Percentiles rank a stretch among this genome's conserved stretches.
Evolutionary conservation across 306 rosid genomes (phyloP).

Genomic region (Cucurbita moschata): DNA sequence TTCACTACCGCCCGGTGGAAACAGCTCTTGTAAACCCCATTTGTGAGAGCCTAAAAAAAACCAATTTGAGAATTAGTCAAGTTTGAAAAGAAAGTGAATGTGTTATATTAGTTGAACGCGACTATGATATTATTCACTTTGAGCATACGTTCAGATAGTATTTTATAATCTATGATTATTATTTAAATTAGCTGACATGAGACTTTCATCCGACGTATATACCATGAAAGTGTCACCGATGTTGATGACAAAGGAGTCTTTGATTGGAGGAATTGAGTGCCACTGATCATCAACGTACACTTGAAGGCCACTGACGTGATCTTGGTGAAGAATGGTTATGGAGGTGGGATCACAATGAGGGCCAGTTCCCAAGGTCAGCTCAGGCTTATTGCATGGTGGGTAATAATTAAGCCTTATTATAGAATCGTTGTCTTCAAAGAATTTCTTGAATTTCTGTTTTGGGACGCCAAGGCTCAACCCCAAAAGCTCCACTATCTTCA

Average conservation of each 20-base stretch:
- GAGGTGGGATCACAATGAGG: slow-evolving; percentile 11
- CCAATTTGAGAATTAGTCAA: too few relatives aligned
- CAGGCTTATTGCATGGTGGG: not conserved
- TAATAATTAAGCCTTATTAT: slow-evolving; percentile 3
- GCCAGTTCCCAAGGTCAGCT: not conserved
- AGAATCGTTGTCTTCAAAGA: not conserved
- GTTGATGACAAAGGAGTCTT: not conserved
- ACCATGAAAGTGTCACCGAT: slow-evolving; percentile 10
- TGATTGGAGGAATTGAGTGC: not conserved
- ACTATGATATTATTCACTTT: too few relatives aligned
- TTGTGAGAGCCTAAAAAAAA: not conserved
- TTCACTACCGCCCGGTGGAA: slow-evolving; percentile 2
- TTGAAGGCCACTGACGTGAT: slow-evolving; percentile 1
- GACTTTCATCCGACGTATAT: too few relatives aligned
- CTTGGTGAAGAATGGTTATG: slow-evolving; percentile 10
- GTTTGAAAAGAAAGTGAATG: too few relatives aligned
- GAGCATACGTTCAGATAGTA: too few relatives aligned
- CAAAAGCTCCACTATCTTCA: not conserved
- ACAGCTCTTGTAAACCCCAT: slow-evolving; percentile 8
- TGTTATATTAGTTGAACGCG: too few relatives aligned
- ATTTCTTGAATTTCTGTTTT: not conserved
- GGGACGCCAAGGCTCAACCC: not conserved
- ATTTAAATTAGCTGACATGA: too few relatives aligned
- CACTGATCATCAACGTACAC: slow-evolving; percentile 1
- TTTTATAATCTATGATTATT: too few relatives aligned